Conservation (phyloP, 306 rosid genomes). For the Mucuna pruriens region DNA sequence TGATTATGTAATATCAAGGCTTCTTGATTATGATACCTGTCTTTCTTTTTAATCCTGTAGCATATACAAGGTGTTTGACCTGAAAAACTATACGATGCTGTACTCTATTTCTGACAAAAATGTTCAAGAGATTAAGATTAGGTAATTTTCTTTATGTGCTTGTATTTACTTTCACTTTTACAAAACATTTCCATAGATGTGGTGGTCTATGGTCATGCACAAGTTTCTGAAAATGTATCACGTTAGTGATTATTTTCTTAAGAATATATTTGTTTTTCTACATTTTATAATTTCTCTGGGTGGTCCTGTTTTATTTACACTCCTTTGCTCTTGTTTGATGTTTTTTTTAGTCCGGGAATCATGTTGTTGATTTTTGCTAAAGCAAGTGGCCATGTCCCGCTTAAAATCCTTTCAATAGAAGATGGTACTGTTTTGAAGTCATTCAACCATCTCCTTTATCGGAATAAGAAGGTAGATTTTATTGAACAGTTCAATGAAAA, state of each 20-base stretch:
- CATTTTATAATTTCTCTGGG: constrained; percentile 17
- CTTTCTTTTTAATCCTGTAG: constrained; percentile 48
- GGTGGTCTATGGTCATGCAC: constrained; percentile 1
- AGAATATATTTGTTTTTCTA: neutral
- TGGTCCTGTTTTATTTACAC: constrained; percentile 29
- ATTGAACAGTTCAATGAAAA: constrained; percentile 98
- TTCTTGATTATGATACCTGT: constrained; percentile 40
- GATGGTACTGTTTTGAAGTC: constrained; percentile 99
- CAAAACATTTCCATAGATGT: neutral
- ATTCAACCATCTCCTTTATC: constrained; percentile 93
- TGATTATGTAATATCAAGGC: constrained; percentile 26
- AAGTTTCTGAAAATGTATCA: constrained; percentile 25
- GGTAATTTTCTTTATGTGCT: constrained; percentile 57
- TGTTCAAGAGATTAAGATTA: constrained; percentile 98
- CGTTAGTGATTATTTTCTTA: constrained; percentile 9
- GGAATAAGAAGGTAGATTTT: constrained; percentile 98
- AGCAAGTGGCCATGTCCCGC: constrained; percentile 91
- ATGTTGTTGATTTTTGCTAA: constrained; percentile 89
- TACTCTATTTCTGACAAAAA: constrained; percentile 96
- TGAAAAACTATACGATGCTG: constrained; percentile 94
- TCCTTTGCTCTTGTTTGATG: constrained; percentile 27
- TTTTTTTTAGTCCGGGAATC: constrained; percentile 84
- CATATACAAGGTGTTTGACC: constrained; percentile 97
- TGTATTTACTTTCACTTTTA: constrained; percentile 25
- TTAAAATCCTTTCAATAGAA: constrained; percentile 96